Percentiles rank a stretch among this genome's conserved stretches.
Conservation (phyloP, 805 yeast species). For the Lachancea lanzarotensis region DNA sequence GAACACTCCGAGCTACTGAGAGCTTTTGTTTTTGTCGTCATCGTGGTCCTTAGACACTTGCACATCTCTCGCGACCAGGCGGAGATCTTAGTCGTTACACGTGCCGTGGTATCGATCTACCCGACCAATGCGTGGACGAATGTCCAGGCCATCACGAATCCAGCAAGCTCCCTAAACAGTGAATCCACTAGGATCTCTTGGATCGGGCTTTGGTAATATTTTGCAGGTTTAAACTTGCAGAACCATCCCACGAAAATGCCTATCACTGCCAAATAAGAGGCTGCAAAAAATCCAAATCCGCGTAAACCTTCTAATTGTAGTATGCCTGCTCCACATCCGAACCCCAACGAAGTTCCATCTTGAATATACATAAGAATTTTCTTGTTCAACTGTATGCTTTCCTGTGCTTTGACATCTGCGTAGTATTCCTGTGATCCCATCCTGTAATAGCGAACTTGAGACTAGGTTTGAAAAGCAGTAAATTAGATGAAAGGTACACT, state of each 20-base stretch:
- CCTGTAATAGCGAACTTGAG: not conserved
- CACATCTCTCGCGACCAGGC: not conserved
- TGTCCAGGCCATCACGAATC: slow-evolving; percentile 56
- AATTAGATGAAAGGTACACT: too few relatives aligned
- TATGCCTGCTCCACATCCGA: slow-evolving; percentile 52
- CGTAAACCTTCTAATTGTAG: slow-evolving; percentile 42
- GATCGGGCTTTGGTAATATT: slow-evolving; percentile 37
- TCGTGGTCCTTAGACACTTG: too few relatives aligned
- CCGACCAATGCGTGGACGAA: slow-evolving; percentile 43
- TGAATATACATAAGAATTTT: slow-evolving; percentile 30
- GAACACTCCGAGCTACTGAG: too few relatives aligned
- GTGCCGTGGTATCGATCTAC: slow-evolving; percentile 5
- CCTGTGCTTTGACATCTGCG: slow-evolving; percentile 12
- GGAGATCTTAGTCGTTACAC: not conserved
- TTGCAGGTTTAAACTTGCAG: slow-evolving; percentile 32
- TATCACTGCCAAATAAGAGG: slow-evolving; percentile 33
- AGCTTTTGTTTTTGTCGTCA: too few relatives aligned
- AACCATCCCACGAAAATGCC: slow-evolving; percentile 30
- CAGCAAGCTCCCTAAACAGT: slow-evolving; percentile 42
- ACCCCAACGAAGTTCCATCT: slow-evolving; percentile 43
- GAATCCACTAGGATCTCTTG: slow-evolving; percentile 40
- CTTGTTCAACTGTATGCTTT: slow-evolving; percentile 21
- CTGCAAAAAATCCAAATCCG: slow-evolving; percentile 43
- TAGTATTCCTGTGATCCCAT: slow-evolving; percentile 9
- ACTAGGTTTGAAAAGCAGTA: not conserved